Evolutionary conservation across 306 rosid genomes (phyloP).

Genomic region (Trifolium pratense): DNA sequence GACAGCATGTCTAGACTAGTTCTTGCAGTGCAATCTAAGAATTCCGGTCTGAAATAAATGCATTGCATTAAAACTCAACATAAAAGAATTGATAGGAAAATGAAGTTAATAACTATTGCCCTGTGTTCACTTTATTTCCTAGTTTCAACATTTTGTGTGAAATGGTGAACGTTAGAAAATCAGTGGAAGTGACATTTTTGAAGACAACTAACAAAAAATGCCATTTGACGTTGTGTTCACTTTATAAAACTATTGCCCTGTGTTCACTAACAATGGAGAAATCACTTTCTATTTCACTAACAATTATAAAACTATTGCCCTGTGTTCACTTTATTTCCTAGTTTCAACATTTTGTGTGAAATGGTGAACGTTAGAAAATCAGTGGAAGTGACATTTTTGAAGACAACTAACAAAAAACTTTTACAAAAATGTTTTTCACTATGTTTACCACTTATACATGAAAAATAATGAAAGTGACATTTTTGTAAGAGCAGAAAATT

Average conservation of each 20-base stretch:
- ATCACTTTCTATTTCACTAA: background rate
- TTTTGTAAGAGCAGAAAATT: background rate
- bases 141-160: background rate
- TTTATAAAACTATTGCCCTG: too few species aligned
- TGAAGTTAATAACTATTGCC: background rate
- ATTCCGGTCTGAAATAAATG: slow-evolving; percentile 81
- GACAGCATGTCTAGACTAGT: slow-evolving; percentile 96
- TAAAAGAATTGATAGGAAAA: slow-evolving; percentile 34
- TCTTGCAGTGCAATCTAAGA: slow-evolving; percentile 96
- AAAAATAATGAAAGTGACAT: background rate
- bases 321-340: background rate
- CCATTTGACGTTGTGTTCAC: too few species aligned
- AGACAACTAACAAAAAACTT: too few species aligned
- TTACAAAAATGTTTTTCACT: too few species aligned
- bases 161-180: background rate
- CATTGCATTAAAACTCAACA: slow-evolving; percentile 38
- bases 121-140: background rate
- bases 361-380: background rate
- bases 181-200: too few species aligned
- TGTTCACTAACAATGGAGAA: too few species aligned
- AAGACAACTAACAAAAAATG: too few species aligned
- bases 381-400: too few species aligned
- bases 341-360: background rate
- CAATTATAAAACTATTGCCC: background rate
- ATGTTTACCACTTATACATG: background rate